Conservation (phyloP, 352 stramenopile genomes). For the Phytophthora pini region DNA sequence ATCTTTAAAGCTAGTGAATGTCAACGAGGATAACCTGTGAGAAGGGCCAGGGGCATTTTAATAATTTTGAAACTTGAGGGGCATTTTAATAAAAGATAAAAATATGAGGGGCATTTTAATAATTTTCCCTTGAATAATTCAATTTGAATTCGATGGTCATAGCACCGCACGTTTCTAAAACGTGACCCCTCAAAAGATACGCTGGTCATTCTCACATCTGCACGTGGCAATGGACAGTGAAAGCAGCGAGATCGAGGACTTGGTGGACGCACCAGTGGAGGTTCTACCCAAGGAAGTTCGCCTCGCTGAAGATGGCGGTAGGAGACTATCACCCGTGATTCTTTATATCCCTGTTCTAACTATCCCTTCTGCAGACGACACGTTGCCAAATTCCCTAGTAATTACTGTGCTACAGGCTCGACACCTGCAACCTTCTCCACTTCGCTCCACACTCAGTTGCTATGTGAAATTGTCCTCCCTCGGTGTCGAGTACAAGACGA, state of each 20-base stretch:
- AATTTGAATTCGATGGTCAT: not conserved
- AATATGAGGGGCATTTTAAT: too few relatives aligned
- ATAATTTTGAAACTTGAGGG: too few relatives aligned
- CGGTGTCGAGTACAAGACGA: slow-evolving; percentile 74
- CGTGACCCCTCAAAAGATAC: slow-evolving; percentile 24
- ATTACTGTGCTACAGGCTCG: slow-evolving; percentile 76
- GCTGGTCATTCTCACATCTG: slow-evolving; percentile 2
- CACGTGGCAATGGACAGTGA: slow-evolving; percentile 3
- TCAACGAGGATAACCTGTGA: too few relatives aligned
- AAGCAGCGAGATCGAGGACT: slow-evolving; percentile 13
- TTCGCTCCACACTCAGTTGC: slow-evolving; percentile 70
- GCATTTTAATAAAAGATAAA: too few relatives aligned
- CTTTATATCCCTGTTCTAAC: not conserved
- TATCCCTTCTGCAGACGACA: slow-evolving; percentile 42
- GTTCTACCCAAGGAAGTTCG: slow-evolving; percentile 66
- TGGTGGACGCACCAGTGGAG: slow-evolving; percentile 53
- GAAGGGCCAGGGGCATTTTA: too few relatives aligned
- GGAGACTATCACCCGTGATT: not conserved
- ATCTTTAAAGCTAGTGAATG: too few relatives aligned
- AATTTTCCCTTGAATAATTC: too few relatives aligned
- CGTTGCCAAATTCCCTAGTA: slow-evolving; percentile 73
- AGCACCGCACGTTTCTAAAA: slow-evolving; percentile 17
- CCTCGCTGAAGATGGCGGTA: slow-evolving; percentile 48
- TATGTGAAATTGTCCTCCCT: slow-evolving; percentile 80
- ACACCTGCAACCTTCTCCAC: slow-evolving; percentile 46